These are phyloP conservation scores for Tremella fuciformis DNA, from an alignment of 768 basidiomycete genomes.

Conservation along the genomic window DNA sequence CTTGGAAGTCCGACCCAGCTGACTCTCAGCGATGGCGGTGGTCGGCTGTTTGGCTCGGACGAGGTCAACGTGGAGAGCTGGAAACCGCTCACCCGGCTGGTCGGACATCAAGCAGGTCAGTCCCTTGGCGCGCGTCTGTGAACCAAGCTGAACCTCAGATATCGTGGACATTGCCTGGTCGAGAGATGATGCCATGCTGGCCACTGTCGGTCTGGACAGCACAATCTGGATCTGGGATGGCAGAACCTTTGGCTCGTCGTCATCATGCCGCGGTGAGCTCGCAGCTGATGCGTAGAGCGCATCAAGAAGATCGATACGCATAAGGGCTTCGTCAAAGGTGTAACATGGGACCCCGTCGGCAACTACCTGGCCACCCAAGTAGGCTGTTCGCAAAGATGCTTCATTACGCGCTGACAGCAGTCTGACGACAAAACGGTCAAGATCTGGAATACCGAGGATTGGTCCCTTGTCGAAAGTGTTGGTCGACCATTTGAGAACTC, in stretches of 20 bases:
- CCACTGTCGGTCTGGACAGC: conserved; percentile 90
- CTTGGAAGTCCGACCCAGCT: too few relatives aligned
- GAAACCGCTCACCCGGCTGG: conserved; percentile 87
- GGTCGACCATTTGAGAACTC: conserved; percentile 89
- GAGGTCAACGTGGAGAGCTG: conserved; percentile 96
- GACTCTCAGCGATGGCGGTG: conserved; percentile 64
- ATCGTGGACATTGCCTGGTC: conserved; percentile 96
- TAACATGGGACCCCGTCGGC: conserved; percentile 98
- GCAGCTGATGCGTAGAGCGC: conserved; percentile 60
- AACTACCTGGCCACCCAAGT: conserved; percentile 87
- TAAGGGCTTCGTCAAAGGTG: conserved; percentile 95
- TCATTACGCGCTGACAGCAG: conserved; percentile 56
- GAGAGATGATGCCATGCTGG: conserved; percentile 83
- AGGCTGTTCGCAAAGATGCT: conserved; percentile 2
- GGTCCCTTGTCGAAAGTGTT: conserved; percentile 79
- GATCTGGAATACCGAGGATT: conserved; percentile 92
- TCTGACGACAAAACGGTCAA: conserved; percentile 96
- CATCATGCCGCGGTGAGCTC: background rate
- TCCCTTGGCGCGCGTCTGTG: conserved; percentile 6
- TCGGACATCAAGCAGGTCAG: conserved; percentile 90
- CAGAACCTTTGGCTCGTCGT: conserved; percentile 69
- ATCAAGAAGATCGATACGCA: conserved; percentile 80
- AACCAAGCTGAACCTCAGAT: conserved; percentile 58
- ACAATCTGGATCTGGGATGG: conserved; percentile 92
- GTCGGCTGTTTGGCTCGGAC: conserved; percentile 89